Evolutionary conservation across 768 basidiomycete species (phyloP), one percentile per base, ranked within the genome.

Genomic region (Galerina sulciceps): DNA sequence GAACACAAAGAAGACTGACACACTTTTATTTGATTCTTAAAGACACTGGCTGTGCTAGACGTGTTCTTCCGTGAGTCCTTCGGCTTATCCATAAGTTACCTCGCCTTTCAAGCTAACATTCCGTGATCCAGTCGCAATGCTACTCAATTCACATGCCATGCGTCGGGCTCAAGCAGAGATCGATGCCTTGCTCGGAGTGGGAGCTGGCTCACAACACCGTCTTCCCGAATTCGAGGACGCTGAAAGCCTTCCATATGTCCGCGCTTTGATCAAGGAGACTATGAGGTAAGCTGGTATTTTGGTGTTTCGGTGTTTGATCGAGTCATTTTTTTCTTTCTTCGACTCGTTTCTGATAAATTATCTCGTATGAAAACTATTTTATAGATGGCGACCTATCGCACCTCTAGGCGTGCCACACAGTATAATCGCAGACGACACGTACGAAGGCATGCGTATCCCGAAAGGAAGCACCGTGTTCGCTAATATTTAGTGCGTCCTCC

Each of bases 391-490:
- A 13, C 65, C 67, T 1, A 69, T 70, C 42, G 62, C 66, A 4
- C 69, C 71, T 4, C 58, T 65, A 6, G 74, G 69, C 6, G 66
- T 78, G 3, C 72, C 77, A 1, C 78, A 79, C 56, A 66, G 70
- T 18, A 60, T 69, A 8, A 71, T 61, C 31, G 63, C 66, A 23
- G 77, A 80, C 50, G 77, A 79, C 45, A 67, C 68, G 0, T 76
- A 80, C 55, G 55, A 75, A 0, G 73, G 71, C 1, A 74, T 72
- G 64, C 44, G 17, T 56, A 75, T 80, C n/a, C 76, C 76, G 4
- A 73, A 72, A 44, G 76, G 73, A 9, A 70, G 62, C n/a, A 62
- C 65, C 13, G 55, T 71, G 2, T 57, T 64, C 48, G 65, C 68
- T 2, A 71, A 69, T 44, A 48, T 71, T 36, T 68, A 64, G 70